Conservation (phyloP, 169 alveolate species). For the Amoebophrya sp. region DNA sequence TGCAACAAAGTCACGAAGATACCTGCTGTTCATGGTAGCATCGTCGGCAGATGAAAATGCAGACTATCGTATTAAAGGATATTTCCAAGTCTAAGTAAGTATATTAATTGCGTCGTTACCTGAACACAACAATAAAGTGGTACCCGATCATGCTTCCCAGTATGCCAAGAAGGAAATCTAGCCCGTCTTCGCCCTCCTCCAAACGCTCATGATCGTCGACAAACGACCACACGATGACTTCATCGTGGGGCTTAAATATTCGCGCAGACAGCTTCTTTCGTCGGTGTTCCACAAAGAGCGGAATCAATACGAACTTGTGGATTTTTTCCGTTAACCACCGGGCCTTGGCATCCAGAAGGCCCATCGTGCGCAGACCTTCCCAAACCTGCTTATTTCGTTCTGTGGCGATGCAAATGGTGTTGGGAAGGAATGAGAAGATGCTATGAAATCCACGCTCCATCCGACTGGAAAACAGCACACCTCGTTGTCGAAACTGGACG, state of each 20-base stretch:
- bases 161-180: background rate
- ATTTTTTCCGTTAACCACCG: background rate
- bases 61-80: too few relatives aligned
- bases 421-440: background rate
- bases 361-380: background rate
- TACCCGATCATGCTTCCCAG: conserved; percentile 20
- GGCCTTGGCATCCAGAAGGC: background rate
- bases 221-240: background rate
- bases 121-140: too few relatives aligned
- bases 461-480: background rate
- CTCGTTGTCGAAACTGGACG: conserved; percentile 15
- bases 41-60: too few relatives aligned
- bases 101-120: too few relatives aligned
- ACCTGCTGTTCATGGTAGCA: too few relatives aligned
- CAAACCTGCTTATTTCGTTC: background rate
- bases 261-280: conserved; percentile 8
- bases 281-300: background rate
- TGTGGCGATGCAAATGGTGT: background rate
- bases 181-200: background rate
- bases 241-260: background rate
- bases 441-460: background rate
- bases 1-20: background rate
- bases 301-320: background rate
- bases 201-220: background rate
- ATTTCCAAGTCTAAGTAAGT: too few relatives aligned